phyloP scores from a whole-genome alignment of 1,284 basidiomycete genomes.

The Phlebopus sp. region DNA sequence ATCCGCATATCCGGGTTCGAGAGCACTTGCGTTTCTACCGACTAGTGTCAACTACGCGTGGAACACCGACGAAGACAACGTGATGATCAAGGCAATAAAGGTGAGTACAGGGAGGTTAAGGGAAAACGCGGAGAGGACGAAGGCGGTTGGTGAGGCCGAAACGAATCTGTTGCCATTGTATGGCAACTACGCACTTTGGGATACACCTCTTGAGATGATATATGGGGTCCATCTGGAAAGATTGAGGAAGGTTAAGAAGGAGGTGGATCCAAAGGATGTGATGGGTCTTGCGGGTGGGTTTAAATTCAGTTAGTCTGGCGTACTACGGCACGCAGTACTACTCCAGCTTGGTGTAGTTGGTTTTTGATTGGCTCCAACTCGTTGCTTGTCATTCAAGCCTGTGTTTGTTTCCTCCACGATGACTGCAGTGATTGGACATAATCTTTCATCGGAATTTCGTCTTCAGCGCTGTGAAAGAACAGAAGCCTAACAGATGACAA shows the following conservation, averaged over 20 bases:
- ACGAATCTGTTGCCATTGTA: constrained; percentile 40
- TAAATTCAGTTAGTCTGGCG: not conserved
- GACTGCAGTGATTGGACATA: too few relatives aligned
- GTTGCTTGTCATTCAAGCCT: too few relatives aligned
- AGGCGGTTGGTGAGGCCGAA: constrained; percentile 34
- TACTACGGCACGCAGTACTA: too few relatives aligned
- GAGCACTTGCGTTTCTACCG: constrained; percentile 40
- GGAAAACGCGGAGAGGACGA: constrained; percentile 40
- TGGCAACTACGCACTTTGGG: constrained; percentile 51
- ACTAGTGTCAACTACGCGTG: constrained; percentile 51
- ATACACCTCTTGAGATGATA: constrained; percentile 43
- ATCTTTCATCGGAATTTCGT: too few relatives aligned
- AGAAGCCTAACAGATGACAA: too few relatives aligned
- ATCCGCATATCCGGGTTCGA: constrained; percentile 51
- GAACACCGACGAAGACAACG: constrained; percentile 36
- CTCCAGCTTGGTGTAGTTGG: too few relatives aligned
- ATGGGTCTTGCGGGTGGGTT: constrained; percentile 55
- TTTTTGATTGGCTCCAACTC: too few relatives aligned
- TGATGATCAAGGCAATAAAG: constrained; percentile 40
- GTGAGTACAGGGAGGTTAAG: constrained; percentile 41
- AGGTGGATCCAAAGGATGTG: constrained; percentile 45
- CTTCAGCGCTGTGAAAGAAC: too few relatives aligned
- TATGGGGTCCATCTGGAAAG: constrained; percentile 44
- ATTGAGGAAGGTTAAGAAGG: constrained; percentile 37
- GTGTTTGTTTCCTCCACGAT: too few relatives aligned